phyloP scores from a whole-genome alignment of 2,329 filamentous ascomycete species.

The Pseudocercospora vitis region DNA sequence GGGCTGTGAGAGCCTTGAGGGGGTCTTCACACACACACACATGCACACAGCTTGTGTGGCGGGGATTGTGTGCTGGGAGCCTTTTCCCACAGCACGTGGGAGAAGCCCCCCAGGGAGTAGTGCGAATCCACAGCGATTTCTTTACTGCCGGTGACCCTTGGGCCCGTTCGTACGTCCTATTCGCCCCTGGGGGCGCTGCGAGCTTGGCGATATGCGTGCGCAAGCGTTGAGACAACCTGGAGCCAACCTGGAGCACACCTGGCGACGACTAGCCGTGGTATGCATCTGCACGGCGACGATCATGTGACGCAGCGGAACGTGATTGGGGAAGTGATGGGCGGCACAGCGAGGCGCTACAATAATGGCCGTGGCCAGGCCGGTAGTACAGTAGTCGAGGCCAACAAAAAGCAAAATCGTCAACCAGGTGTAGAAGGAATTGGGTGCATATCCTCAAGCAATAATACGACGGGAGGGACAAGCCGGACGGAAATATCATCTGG shows the following conservation, averaged over 20 bases:
- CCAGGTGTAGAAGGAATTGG: background rate
- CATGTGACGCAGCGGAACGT: constrained; percentile 13
- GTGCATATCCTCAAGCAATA: no score
- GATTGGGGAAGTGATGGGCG: background rate
- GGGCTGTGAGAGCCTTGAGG: constrained; percentile 8
- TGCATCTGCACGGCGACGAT: constrained; percentile 17
- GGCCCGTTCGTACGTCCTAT: constrained; percentile 1
- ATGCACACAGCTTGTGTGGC: constrained; percentile 10
- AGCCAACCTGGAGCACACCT: no score
- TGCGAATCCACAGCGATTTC: no score
- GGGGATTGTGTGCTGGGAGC: background rate
- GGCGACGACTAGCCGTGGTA: background rate
- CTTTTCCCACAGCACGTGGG: constrained; percentile 13
- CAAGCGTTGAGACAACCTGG: no score
- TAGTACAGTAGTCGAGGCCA: no score
- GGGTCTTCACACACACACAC: constrained; percentile 2
- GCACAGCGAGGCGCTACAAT: background rate
- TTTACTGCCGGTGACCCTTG: no score
- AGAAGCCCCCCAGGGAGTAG: no score
- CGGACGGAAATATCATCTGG: background rate
- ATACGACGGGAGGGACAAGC: no score
- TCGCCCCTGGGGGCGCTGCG: background rate
- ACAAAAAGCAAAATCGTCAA: no score
- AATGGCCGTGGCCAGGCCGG: no score
- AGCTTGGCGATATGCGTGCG: constrained; percentile 2